Base-by-base conservation (phyloP, 2,329 filamentous ascomycete genomes). In the Pseudogymnoascus sp. region DNA sequence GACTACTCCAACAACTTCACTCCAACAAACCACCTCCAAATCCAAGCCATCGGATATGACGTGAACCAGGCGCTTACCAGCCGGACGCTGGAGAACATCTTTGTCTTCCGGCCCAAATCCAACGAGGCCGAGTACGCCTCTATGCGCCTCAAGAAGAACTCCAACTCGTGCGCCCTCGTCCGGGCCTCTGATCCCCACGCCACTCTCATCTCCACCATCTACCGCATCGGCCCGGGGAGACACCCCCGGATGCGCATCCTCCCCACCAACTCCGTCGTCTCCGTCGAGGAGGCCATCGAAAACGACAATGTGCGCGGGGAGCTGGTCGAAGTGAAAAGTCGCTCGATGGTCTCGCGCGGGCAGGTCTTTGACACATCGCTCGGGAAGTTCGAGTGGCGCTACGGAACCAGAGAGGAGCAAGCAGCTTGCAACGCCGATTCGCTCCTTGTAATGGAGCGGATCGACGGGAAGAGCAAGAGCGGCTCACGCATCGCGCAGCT, bases 321-420 rank as follows among this genome's bases (percentile, higher is more conserved):
- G 35, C 50, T 63, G 22, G 22, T 59, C 58, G 60, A 62, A 37
- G 62, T 63, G 47, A 62, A 59, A 35, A 63, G 38, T 22, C 62
- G 54, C 60, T 62, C 32, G 34, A 60, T 63, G 18, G 37, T 35
- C 60, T 62, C 61, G 58, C 62, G 62, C 34, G 39, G 57, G 34
- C 28, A 39, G n/a, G 32, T 32, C 58, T 39, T 64, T 28, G 62
- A 32, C 18, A 62, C 62, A 28, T 57, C 61, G 30, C 59, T 57
- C 58, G 62, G 62, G 25, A 62, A 28, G 32, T 62, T 64, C 35
- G 60, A 64, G 61, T 64, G 62, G 62, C 62, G 62, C 39, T 64
- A 64, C 58, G 62, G 61, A 22, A 58, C 34, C 16, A 30, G 38
- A 14, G 57, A 61, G n/a, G 62, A 64, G 58, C 37, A 60, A n/a